These are phyloP conservation scores for Penicillium diatomitis DNA, from an alignment of 495 filamentous ascomycete genomes.

Conservation along the genomic window DNA sequence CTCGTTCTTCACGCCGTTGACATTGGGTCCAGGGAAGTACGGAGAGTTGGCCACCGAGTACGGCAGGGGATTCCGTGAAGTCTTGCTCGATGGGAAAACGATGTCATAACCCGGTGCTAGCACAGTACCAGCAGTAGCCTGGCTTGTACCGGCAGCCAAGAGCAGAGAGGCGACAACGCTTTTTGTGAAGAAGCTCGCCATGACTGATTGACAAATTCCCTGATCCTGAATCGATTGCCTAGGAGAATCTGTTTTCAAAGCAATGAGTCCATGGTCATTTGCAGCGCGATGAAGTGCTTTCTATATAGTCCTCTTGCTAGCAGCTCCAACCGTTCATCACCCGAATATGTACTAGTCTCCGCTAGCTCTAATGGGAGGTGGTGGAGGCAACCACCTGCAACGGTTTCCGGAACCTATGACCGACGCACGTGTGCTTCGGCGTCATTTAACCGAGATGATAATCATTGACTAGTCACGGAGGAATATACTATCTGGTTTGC, in stretches of 20 bases:
- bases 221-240: too few relatives aligned
- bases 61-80: slow-evolving; percentile 25
- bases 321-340: not conserved
- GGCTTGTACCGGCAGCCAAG: slow-evolving; percentile 2
- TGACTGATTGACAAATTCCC: not conserved
- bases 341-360: slow-evolving; percentile 3
- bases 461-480: not conserved
- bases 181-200: slow-evolving; percentile 1
- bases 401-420: slow-evolving; percentile 4
- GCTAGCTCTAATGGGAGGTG: slow-evolving; percentile 6
- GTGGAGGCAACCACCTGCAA: not conserved
- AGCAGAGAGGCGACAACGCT: slow-evolving; percentile 5
- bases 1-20: slow-evolving; percentile 39
- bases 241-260: too few relatives aligned
- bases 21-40: slow-evolving; percentile 47
- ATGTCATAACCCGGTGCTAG: slow-evolving; percentile 32
- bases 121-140: not conserved
- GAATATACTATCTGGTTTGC: not conserved
- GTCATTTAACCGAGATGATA: slow-evolving; percentile 10
- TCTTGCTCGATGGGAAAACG: slow-evolving; percentile 22
- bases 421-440: slow-evolving; percentile 7
- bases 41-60: slow-evolving; percentile 46
- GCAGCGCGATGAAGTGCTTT: not conserved
- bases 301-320: not conserved
- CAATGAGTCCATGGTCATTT: not conserved